phyloP scores from a whole-genome alignment of 345 rosid genomes.

The Pistacia atlantica region DNA sequence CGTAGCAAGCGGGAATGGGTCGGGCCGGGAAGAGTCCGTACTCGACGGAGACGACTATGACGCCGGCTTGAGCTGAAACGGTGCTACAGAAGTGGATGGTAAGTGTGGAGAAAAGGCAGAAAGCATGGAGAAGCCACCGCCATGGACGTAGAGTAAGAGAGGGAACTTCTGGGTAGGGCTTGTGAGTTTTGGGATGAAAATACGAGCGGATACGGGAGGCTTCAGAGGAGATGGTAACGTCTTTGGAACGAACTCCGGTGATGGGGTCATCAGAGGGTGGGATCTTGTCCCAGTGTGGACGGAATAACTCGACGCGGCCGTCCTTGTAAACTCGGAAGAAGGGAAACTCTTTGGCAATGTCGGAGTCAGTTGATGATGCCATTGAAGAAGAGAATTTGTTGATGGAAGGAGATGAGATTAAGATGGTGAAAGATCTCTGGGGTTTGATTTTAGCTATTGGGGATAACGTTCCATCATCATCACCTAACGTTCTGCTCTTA shows the following conservation, averaged over 20 bases:
- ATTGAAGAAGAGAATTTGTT: not conserved
- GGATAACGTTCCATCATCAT: too few species aligned
- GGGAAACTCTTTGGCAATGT: slow-evolving; percentile 20
- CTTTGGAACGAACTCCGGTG: slow-evolving; percentile 31
- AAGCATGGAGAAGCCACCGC: slow-evolving; percentile 41
- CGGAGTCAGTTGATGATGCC: slow-evolving; percentile 21
- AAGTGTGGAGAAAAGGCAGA: slow-evolving; percentile 35
- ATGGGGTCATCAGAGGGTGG: slow-evolving; percentile 21
- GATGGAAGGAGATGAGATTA: too few species aligned
- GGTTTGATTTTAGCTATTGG: too few species aligned
- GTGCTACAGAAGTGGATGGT: slow-evolving; percentile 31
- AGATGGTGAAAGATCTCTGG: too few species aligned
- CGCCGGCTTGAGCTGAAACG: slow-evolving; percentile 29
- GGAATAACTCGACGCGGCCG: slow-evolving; percentile 24
- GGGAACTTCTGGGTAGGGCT: slow-evolving; percentile 30
- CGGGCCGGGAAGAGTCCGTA: slow-evolving; percentile 45
- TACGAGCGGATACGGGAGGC: slow-evolving; percentile 33
- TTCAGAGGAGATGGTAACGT: slow-evolving; percentile 30
- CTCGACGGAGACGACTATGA: slow-evolving; percentile 38
- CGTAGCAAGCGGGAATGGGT: slow-evolving; percentile 48
- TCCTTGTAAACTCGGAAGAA: slow-evolving; percentile 30
- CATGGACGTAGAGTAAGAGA: slow-evolving; percentile 43
- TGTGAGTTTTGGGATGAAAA: slow-evolving; percentile 35
- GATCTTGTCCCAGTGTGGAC: not conserved
- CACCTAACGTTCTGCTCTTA: too few species aligned